A percentile compares a stretch with the other conserved stretches of the same genome.
Conservation (phyloP, 768 basidiomycete genomes). For the Candolleomyces aberdarensis region DNA sequence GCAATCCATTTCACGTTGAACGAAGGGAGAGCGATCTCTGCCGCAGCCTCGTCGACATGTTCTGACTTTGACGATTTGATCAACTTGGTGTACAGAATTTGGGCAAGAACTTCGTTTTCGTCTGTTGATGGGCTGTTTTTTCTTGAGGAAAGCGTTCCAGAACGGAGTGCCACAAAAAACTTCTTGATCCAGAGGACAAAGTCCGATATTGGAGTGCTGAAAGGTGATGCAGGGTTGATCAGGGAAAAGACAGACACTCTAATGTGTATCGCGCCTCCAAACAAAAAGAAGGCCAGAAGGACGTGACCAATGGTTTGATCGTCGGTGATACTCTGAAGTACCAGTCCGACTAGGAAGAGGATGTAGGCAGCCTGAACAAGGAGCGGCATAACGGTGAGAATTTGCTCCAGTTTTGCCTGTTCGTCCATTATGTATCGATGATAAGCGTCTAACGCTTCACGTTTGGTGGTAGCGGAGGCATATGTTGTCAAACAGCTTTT, state of each 20-base stretch:
- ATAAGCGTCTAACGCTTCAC: constrained; percentile 15
- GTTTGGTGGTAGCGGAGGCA: constrained; percentile 11
- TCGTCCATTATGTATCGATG: constrained; percentile 16
- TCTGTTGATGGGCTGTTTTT: background rate
- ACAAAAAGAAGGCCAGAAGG: background rate
- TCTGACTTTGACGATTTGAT: background rate
- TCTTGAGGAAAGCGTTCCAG: too few relatives aligned
- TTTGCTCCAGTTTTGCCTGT: constrained; percentile 12
- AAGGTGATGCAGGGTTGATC: background rate
- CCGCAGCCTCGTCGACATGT: background rate
- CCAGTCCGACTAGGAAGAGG: constrained; percentile 17
- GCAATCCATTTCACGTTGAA: background rate
- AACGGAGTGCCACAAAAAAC: background rate
- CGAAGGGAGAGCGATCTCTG: background rate
- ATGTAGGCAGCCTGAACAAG: constrained; percentile 14
- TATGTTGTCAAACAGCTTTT: constrained; percentile 18
- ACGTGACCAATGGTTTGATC: background rate
- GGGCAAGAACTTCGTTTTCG: background rate
- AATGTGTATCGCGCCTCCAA: background rate
- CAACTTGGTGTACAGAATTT: background rate
- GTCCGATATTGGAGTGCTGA: constrained; percentile 4
- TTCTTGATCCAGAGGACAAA: background rate
- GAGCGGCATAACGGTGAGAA: constrained; percentile 14
- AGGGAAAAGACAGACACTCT: background rate
- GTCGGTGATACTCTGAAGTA: constrained; percentile 3